Evolutionary conservation across 495 filamentous ascomycete genomes (phyloP).

Genomic region (Penicillium soppii): DNA sequence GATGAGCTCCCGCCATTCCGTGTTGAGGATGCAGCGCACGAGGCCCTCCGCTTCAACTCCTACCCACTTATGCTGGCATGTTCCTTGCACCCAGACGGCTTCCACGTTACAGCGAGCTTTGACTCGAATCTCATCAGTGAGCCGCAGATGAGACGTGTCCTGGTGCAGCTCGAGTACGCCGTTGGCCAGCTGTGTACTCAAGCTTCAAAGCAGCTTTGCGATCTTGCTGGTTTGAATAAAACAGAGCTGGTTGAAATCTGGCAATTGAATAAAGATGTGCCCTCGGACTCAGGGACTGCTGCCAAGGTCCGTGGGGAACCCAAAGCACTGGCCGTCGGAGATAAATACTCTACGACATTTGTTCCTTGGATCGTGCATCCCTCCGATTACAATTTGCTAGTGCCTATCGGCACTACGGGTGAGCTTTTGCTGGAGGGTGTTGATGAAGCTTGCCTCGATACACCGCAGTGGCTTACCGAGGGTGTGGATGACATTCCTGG

Average conservation of each 20-base stretch:
- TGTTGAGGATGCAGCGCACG: constrained; percentile 7
- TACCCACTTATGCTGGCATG: constrained; percentile 12
- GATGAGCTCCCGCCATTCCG: constrained; percentile 6
- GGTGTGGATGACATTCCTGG: not conserved
- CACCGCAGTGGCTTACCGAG: constrained; percentile 1
- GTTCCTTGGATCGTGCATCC: constrained; percentile 8
- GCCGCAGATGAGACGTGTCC: constrained; percentile 9
- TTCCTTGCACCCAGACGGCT: constrained; percentile 1
- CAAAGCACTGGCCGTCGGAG: constrained; percentile 1
- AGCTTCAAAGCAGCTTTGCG: not conserved
- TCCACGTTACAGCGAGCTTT: constrained; percentile 9
- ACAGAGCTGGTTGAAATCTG: constrained; percentile 3
- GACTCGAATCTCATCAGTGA: constrained; percentile 4
- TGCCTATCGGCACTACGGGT: constrained; percentile 4
- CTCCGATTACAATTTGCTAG: not conserved
- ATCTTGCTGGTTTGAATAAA: not conserved
- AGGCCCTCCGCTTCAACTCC: constrained; percentile 10
- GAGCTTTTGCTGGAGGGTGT: constrained; percentile 8
- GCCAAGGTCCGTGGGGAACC: not conserved
- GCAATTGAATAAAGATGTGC: not conserved
- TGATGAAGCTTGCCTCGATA: not conserved
- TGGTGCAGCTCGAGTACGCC: constrained; percentile 7
- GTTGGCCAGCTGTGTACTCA: constrained; percentile 3
- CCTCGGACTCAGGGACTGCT: not conserved
- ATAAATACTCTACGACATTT: not conserved